Evolutionary conservation across 371 early-diverging fungal genomes (phyloP).

Genomic region (Lichtheimia corymbifera): DNA sequence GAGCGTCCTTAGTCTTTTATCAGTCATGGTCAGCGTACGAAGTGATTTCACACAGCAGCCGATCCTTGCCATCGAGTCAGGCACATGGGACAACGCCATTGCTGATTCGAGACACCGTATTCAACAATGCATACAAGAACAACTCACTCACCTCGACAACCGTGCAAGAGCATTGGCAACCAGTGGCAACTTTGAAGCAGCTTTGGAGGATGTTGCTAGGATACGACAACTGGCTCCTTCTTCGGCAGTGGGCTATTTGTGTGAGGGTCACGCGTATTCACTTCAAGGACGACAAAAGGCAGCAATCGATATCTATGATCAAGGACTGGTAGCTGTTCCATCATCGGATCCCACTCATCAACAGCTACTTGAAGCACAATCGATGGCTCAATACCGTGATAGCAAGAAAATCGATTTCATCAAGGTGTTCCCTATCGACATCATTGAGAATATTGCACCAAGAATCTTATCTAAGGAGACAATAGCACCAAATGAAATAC

Average conservation of each 20-base stretch:
- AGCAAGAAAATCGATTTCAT: not conserved
- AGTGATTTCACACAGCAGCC: too few species aligned
- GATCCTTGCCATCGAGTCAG: too few species aligned
- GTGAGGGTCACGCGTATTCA: not conserved
- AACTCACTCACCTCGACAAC: not conserved
- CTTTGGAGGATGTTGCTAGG: not conserved
- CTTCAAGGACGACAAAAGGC: not conserved
- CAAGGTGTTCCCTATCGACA: not conserved
- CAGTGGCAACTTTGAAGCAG: not conserved
- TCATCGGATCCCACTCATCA: not conserved
- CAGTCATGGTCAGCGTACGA: too few species aligned
- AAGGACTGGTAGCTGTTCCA: not conserved
- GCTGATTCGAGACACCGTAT: too few species aligned
- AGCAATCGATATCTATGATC: not conserved
- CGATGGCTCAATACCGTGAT: too few species aligned
- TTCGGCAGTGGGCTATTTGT: not conserved
- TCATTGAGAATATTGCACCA: not conserved
- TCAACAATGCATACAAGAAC: too few species aligned
- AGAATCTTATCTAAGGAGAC: too few species aligned
- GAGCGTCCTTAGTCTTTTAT: too few species aligned
- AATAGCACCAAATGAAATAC: too few species aligned
- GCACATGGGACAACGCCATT: too few species aligned
- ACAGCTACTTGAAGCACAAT: too few species aligned
- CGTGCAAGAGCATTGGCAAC: not conserved
- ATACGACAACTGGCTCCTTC: not conserved